Conservation (phyloP, 129 eudicot species). For the Pittosporum tobira region DNA sequence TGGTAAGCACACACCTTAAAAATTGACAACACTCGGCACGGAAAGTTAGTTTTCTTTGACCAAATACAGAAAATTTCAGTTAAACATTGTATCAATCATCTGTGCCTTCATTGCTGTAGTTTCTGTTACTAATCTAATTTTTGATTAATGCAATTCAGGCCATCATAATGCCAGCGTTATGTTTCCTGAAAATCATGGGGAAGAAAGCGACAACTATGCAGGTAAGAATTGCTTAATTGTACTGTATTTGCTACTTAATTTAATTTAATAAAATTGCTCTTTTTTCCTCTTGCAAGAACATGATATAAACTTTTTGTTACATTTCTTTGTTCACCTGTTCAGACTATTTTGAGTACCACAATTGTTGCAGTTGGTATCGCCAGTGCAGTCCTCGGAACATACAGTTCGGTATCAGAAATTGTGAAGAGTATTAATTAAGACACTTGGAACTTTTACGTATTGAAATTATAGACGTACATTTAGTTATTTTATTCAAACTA, state of each 20-base stretch:
- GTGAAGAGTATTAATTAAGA: conserved; percentile 26
- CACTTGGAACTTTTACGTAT: no score
- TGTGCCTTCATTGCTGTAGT: background rate
- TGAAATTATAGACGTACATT: no score
- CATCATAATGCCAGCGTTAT: conserved; percentile 68
- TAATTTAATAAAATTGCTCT: background rate
- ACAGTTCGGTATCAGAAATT: conserved; percentile 37
- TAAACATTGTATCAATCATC: no score
- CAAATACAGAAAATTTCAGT: background rate
- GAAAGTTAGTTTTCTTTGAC: no score
- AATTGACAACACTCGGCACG: background rate
- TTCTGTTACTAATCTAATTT: background rate
- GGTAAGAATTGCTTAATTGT: conserved; percentile 24
- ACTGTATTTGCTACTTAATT: background rate
- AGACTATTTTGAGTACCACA: conserved; percentile 43
- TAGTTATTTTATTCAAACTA: no score
- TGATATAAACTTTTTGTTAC: no score
- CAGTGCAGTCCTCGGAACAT: conserved; percentile 60
- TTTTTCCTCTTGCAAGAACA: background rate
- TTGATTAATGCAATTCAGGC: conserved; percentile 39
- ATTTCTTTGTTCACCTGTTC: conserved; percentile 7
- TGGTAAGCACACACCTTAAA: conserved; percentile 36
- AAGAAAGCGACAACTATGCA: conserved; percentile 59
- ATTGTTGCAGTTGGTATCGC: conserved; percentile 48
- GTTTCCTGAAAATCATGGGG: conserved; percentile 56